Evolutionary conservation across 75 land plant species (phyloP).

Genomic region (Larix kaempferi): DNA sequence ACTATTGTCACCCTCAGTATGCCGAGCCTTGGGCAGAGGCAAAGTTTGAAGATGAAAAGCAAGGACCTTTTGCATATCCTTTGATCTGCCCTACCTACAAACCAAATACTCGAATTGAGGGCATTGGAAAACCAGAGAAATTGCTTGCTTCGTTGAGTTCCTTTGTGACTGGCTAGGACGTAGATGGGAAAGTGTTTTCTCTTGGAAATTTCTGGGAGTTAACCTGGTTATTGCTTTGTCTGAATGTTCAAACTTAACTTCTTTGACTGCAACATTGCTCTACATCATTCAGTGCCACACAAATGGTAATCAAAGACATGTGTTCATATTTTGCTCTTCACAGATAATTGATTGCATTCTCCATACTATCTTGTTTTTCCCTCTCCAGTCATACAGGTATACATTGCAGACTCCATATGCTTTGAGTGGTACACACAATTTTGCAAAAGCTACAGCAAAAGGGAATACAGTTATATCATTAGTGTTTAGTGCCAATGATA

Average conservation of each 20-base stretch:
- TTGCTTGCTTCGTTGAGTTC: slow-evolving; percentile 85
- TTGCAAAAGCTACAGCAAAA: slow-evolving; percentile 75
- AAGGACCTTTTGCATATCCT: slow-evolving; percentile 52
- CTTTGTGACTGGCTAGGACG: slow-evolving; percentile 85
- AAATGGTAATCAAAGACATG: background rate
- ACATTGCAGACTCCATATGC: slow-evolving; percentile 92
- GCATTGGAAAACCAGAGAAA: slow-evolving; percentile 91
- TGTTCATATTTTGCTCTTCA: background rate
- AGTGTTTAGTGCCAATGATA: too few species aligned
- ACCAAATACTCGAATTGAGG: slow-evolving; percentile 84
- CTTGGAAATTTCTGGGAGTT: background rate
- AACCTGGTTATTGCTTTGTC: background rate
- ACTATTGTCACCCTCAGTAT: slow-evolving; percentile 95
- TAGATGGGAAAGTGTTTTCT: slow-evolving; percentile 55
- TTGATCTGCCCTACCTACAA: slow-evolving; percentile 90
- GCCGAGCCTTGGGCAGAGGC: slow-evolving; percentile 95
- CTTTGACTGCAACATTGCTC: background rate
- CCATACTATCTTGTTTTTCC: background rate
- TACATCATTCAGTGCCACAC: background rate
- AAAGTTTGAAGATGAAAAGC: slow-evolving; percentile 68
- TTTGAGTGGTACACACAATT: slow-evolving; percentile 80
- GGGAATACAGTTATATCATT: too few species aligned
- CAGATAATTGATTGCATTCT: background rate
- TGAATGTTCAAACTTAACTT: background rate
- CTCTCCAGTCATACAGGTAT: slow-evolving; percentile 72